A percentile compares a stretch with the other conserved stretches of the same genome.
These are phyloP conservation scores for Chrysoporthe cubensis DNA, from an alignment of 2,329 filamentous ascomycete species.

Conservation along the genomic window DNA sequence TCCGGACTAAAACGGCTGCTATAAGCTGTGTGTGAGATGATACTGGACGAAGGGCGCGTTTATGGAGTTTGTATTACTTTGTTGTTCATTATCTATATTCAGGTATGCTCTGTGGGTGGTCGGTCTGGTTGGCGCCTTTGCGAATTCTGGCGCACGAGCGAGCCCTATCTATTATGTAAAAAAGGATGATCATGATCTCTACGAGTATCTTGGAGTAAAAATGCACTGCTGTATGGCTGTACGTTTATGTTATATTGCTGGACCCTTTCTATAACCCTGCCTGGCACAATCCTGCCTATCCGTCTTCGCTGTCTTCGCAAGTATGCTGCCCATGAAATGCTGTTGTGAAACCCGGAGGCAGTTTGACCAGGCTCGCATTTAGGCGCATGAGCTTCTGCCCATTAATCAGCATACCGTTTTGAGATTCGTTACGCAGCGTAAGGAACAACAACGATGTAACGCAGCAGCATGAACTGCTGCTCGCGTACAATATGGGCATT, in stretches of 20 bases:
- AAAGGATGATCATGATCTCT: not conserved
- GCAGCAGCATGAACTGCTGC: not conserved
- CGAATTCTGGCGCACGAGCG: not conserved
- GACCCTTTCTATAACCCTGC: not conserved
- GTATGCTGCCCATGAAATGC: not conserved
- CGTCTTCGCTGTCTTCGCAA: not conserved
- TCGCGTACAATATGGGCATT: not conserved
- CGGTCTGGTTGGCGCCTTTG: not conserved
- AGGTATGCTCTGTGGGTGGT: not conserved
- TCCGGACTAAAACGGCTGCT: conserved; percentile 49
- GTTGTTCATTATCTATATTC: not conserved
- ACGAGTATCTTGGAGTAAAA: not conserved
- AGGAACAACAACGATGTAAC: not conserved
- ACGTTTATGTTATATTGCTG: not conserved
- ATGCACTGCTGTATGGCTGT: not conserved
- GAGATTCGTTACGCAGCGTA: not conserved
- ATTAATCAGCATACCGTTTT: not conserved
- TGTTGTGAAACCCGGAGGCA: no score
- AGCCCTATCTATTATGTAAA: not conserved
- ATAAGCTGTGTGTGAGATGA: conserved; percentile 38
- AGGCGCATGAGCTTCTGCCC: no score
- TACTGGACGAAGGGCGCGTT: no score
- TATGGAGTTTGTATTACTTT: not conserved
- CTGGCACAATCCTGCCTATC: no score
- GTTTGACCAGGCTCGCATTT: no score